Percentiles rank a stretch among this genome's conserved stretches.
Evolutionary conservation across 1,284 basidiomycete species (phyloP).

Genomic region (Leccinum subatratum): DNA sequence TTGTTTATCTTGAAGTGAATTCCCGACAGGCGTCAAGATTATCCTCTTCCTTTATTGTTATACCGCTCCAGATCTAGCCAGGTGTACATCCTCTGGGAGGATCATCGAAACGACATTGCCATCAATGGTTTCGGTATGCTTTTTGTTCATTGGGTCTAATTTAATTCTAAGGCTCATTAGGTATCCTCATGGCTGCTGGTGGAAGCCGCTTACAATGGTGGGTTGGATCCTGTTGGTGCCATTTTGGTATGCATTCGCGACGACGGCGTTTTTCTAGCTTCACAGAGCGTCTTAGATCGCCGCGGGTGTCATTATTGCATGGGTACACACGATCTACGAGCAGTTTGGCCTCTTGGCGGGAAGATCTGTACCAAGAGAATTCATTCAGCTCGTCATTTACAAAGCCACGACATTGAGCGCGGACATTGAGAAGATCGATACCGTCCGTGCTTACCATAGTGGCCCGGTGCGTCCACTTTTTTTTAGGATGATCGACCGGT

Average conservation of each 20-base stretch:
- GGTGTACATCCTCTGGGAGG: constrained; percentile 91
- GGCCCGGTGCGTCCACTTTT: constrained; percentile 49
- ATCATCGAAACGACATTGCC: constrained; percentile 88
- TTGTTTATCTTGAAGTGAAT: neutral
- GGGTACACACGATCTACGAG: constrained; percentile 70
- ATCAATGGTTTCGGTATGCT: constrained; percentile 70
- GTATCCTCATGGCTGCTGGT: constrained; percentile 85
- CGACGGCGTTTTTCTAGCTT: neutral
- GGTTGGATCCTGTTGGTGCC: constrained; percentile 80
- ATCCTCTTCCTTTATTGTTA: constrained; percentile 84
- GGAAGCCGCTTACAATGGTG: constrained; percentile 86
- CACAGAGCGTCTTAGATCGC: constrained; percentile 55
- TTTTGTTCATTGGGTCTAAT: constrained; percentile 4
- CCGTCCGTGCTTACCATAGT: constrained; percentile 83
- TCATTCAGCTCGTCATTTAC: constrained; percentile 87
- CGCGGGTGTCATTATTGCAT: constrained; percentile 74
- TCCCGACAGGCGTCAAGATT: constrained; percentile 69
- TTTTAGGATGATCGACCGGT: neutral
- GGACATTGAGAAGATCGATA: constrained; percentile 84
- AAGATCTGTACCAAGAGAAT: constrained; percentile 85
- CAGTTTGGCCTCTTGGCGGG: constrained; percentile 90
- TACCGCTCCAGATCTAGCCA: constrained; percentile 80
- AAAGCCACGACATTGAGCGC: constrained; percentile 86
- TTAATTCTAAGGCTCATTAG: constrained; percentile 36
- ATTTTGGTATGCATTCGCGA: constrained; percentile 52